These are phyloP conservation scores for Podaxis mareebaensis DNA, from an alignment of 768 basidiomycete species.

Conservation along the genomic window DNA sequence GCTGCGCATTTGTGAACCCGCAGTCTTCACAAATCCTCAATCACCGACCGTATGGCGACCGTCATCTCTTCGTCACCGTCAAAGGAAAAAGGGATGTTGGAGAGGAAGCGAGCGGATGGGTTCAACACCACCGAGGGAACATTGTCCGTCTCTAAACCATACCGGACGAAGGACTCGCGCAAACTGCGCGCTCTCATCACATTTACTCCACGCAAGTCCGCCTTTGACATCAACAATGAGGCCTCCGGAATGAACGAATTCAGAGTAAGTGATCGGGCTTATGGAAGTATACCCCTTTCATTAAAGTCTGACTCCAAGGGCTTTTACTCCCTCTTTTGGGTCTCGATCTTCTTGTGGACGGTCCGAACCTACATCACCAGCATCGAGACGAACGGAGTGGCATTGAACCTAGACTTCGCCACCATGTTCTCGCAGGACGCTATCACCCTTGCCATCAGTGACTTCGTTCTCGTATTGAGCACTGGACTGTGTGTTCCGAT, in stretches of 20 bases:
- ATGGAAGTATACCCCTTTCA: not conserved
- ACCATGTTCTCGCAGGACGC: conserved; percentile 87
- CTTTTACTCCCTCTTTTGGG: conserved; percentile 95
- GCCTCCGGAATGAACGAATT: conserved; percentile 80
- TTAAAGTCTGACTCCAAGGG: conserved; percentile 49
- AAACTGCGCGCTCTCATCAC: conserved; percentile 81
- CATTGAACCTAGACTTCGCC: conserved; percentile 80
- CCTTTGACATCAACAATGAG: conserved; percentile 82
- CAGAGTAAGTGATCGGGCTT: conserved; percentile 47
- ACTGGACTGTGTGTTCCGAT: conserved; percentile 84
- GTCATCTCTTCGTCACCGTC: conserved; percentile 15
- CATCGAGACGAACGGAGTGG: conserved; percentile 75
- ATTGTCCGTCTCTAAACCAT: conserved; percentile 74
- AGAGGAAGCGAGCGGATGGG: conserved; percentile 36
- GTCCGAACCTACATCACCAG: conserved; percentile 76
- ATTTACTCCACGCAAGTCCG: conserved; percentile 84
- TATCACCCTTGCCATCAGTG: conserved; percentile 77
- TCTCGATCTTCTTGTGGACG: conserved; percentile 81
- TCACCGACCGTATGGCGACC: conserved; percentile 10
- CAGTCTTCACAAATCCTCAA: not conserved
- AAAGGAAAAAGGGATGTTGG: conserved; percentile 18
- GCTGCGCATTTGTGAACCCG: not conserved
- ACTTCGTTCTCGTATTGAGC: conserved; percentile 75
- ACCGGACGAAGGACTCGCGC: conserved; percentile 71
- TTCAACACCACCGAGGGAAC: conserved; percentile 64